Evolutionary conservation across 23 red algal genomes (phyloP).

Genomic region (Agarophyton chilense): DNA sequence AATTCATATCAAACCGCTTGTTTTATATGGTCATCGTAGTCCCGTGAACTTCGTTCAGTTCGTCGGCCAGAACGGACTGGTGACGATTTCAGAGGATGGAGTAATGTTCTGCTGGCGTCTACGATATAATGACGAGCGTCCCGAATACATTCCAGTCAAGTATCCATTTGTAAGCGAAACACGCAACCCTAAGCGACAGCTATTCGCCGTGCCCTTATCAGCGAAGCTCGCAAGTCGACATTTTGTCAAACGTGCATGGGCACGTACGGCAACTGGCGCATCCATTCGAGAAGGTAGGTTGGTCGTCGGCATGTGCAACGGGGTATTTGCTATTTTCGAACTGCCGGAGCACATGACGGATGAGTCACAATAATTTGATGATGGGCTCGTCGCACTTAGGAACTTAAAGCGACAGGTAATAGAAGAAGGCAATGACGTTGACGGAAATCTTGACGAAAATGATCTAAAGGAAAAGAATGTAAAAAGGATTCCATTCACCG

Average conservation of each 20-base stretch:
- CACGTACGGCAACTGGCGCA: slow-evolving; percentile 27
- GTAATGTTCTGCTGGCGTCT: slow-evolving; percentile 83
- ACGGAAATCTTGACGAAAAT: slow-evolving; percentile 16
- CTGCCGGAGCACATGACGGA: slow-evolving; percentile 65
- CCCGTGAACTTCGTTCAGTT: slow-evolving; percentile 20
- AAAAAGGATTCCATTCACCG: no score
- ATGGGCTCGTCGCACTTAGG: slow-evolving; percentile 49
- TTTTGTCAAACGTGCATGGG: slow-evolving; percentile 68
- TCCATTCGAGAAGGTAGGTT: slow-evolving; percentile 46
- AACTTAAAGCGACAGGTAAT: not conserved
- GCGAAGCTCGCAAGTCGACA: slow-evolving; percentile 69
- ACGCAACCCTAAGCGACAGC: not conserved
- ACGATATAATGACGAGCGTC: slow-evolving; percentile 23
- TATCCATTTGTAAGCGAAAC: slow-evolving; percentile 7
- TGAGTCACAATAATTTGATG: slow-evolving; percentile 62
- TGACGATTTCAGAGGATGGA: no score
- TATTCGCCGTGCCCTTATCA: no score
- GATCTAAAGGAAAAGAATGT: no score
- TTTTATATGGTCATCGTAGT: slow-evolving; percentile 64
- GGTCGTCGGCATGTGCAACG: slow-evolving; percentile 75
- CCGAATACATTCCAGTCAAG: not conserved
- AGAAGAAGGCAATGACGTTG: not conserved
- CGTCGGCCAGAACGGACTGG: no score
- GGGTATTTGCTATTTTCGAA: slow-evolving; percentile 79
- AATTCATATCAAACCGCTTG: slow-evolving; percentile 32